Evolutionary conservation across 2,329 filamentous ascomycete species (phyloP), one percentile per base, ranked within the genome.

Genomic region (Sphaerulina vaccinii): DNA sequence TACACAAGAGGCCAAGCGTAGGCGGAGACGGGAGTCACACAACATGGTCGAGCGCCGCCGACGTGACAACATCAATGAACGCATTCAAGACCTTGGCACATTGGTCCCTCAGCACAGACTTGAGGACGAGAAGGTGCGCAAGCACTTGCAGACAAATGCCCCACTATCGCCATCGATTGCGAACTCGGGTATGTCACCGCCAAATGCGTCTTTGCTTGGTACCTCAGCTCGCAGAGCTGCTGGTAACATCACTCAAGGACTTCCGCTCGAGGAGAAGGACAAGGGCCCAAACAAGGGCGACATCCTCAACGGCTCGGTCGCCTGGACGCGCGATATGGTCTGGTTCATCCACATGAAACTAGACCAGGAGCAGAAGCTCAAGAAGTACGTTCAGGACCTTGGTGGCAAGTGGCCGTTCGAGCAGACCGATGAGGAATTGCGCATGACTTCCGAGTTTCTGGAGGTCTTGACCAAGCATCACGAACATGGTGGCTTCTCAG

Each of bases 231-330:
- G 91, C 57, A 62, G 65, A 8, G 56, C 59, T 24, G 83, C 86
- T 24, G 83, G 85, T 32, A 95, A 88, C 67, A 96, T 96, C 64
- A 96, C 90, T 5, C 92, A 92, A 59, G 90, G 91, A 11, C 80
- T 97, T 23, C 92, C 93, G 0, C 81, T 95, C 29, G 93, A 99
- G 64, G 93, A 97, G 62, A 97, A 97, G 70, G 93, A 99, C 74
- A 97, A 97, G 69, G 93, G 93, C 0, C 93, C 93, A 5, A 97
- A 97, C 78, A 99, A 99, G 75, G 93, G 93, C 42, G 93, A 99
- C 64, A 97, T 99, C 54, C 85, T 99, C 63, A 97, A 97, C 66
- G 92, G 93, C 23, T 88, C 92, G 27, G 93, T 97, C 48, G 90
- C 90, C 72, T 99, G 93, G 93, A 96, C 90, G 55, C 84, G 92